These are phyloP conservation scores for Saccharomyces hybrid DNA, from an alignment of 1,139 yeast genomes.

Conservation along the genomic window DNA sequence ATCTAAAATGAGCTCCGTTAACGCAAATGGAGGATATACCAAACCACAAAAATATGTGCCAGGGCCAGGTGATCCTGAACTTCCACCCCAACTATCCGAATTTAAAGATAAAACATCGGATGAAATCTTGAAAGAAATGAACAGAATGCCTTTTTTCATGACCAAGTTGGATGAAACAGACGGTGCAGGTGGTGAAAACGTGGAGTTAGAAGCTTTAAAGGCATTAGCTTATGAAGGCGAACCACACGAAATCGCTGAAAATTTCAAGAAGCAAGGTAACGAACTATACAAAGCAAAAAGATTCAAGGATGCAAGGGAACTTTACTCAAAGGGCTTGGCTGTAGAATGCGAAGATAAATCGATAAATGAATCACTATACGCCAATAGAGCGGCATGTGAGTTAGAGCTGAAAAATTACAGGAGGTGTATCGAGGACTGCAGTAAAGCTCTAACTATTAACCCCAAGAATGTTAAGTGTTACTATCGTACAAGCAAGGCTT, in stretches of 20 bases:
- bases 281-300: slow-evolving; percentile 67
- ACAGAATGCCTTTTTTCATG: slow-evolving; percentile 90
- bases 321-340: slow-evolving; percentile 73
- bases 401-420: slow-evolving; percentile 78
- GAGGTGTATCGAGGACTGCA: slow-evolving; percentile 80
- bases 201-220: slow-evolving; percentile 74
- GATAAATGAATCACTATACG: slow-evolving; percentile 54
- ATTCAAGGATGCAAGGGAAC: slow-evolving; percentile 67
- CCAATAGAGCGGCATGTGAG: slow-evolving; percentile 89
- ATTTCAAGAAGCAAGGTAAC: slow-evolving; percentile 89
- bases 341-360: slow-evolving; percentile 47
- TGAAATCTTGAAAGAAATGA: slow-evolving; percentile 70
- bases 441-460: slow-evolving; percentile 56
- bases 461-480: slow-evolving; percentile 74
- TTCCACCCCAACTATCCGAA: slow-evolving; percentile 77
- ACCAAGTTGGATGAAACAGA: slow-evolving; percentile 71
- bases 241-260: slow-evolving; percentile 82
- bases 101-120: slow-evolving; percentile 60
- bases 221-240: slow-evolving; percentile 95
- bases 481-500: slow-evolving; percentile 79
- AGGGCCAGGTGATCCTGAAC: slow-evolving; percentile 66
- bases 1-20: background rate
- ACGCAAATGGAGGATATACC: slow-evolving; percentile 10
- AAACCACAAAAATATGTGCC: slow-evolving; percentile 52
- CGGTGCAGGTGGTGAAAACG: slow-evolving; percentile 70